Evolutionary conservation across 805 yeast species (phyloP).

Genomic region (Saturnispora ahearnii): DNA sequence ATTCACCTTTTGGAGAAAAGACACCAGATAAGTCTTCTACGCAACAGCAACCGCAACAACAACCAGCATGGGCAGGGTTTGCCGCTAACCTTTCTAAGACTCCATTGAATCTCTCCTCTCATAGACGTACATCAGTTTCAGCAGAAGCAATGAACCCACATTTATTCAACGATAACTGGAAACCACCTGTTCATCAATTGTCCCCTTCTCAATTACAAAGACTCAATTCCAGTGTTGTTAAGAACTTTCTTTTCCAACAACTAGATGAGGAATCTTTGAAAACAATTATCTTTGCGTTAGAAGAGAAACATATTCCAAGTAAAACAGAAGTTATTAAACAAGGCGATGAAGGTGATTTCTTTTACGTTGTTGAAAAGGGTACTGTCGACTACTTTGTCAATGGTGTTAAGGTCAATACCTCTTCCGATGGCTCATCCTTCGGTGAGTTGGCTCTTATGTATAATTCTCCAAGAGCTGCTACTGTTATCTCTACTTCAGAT

Average conservation of each 20-base stretch:
- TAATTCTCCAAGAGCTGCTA: slow-evolving; percentile 96
- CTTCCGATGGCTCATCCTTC: slow-evolving; percentile 84
- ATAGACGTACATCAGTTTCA: slow-evolving; percentile 71
- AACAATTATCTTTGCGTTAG: slow-evolving; percentile 76
- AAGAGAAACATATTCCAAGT: slow-evolving; percentile 53
- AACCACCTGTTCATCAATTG: slow-evolving; percentile 60
- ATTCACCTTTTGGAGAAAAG: slow-evolving; percentile 4
- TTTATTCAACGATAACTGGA: slow-evolving; percentile 62
- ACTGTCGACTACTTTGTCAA: slow-evolving; percentile 72
- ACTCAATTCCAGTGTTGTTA: slow-evolving; percentile 60
- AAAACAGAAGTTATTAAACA: slow-evolving; percentile 69
- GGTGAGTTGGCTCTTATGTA: slow-evolving; percentile 98
- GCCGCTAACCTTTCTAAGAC: slow-evolving; percentile 1
- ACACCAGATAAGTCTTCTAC: neutral
- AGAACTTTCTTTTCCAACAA: slow-evolving; percentile 77
- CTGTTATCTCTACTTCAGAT: slow-evolving; percentile 67
- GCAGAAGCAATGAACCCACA: slow-evolving; percentile 83
- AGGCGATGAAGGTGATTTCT: slow-evolving; percentile 92
- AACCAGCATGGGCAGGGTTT: slow-evolving; percentile 9
- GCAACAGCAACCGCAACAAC: neutral
- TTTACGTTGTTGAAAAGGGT: slow-evolving; percentile 81
- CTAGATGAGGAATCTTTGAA: slow-evolving; percentile 69
- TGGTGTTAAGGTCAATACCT: slow-evolving; percentile 57
- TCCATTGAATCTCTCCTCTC: slow-evolving; percentile 3
- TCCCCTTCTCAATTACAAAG: slow-evolving; percentile 55